phyloP scores from a whole-genome alignment of 1,284 basidiomycete genomes.

The Moesziomyces sp. region DNA sequence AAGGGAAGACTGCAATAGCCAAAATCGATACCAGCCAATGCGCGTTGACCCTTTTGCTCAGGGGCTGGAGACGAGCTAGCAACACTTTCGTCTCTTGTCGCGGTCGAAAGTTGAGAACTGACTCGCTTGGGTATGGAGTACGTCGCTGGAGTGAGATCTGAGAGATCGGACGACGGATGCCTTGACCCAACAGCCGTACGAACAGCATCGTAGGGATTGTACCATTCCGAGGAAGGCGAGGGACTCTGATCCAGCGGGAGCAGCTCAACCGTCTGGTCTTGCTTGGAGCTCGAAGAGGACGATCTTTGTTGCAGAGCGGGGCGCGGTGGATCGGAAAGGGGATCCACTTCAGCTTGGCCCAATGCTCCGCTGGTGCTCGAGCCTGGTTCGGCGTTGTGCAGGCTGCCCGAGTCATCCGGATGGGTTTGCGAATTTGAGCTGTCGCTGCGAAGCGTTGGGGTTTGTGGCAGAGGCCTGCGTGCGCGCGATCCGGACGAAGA shows the following conservation, averaged over 20 bases:
- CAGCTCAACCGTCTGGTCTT: slow-evolving; percentile 7
- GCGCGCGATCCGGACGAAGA: slow-evolving; percentile 2
- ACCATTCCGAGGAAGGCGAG: background rate
- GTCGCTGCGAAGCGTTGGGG: slow-evolving; percentile 3
- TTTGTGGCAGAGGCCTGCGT: slow-evolving; percentile 25
- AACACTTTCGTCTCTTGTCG: slow-evolving; percentile 11
- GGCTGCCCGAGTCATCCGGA: background rate
- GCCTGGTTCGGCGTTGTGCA: slow-evolving; percentile 1
- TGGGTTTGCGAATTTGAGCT: background rate
- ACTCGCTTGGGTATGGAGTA: slow-evolving; percentile 19
- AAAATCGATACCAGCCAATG: slow-evolving; percentile 51
- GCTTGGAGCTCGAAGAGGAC: slow-evolving; percentile 23
- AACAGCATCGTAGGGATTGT: background rate
- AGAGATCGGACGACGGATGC: slow-evolving; percentile 2
- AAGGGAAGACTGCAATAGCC: slow-evolving; percentile 50
- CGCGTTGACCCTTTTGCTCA: slow-evolving; percentile 30
- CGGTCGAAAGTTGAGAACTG: slow-evolving; percentile 16
- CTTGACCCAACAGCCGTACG: slow-evolving; percentile 2
- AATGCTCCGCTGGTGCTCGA: background rate
- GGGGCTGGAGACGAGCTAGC: slow-evolving; percentile 5
- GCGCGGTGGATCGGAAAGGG: slow-evolving; percentile 10
- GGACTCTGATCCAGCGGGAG: background rate
- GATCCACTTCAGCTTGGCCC: background rate
- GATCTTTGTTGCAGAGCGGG: slow-evolving; percentile 24
- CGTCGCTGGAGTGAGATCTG: background rate